Percentiles rank a stretch among this genome's conserved stretches.
Conservation (phyloP, 257 asterid genomes). For the Leonotis leonurus region DNA sequence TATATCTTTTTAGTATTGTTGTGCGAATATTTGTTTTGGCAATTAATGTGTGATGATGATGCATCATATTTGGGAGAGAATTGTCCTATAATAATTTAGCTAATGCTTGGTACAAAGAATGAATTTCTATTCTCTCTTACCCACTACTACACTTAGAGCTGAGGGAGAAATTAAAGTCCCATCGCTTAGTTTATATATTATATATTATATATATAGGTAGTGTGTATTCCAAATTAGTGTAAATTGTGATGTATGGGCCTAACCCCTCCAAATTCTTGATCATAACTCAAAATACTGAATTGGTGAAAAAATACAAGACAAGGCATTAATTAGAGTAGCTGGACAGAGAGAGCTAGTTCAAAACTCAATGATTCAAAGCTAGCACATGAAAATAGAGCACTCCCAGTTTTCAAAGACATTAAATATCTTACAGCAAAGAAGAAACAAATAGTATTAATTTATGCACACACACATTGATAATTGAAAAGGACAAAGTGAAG, state of each 20-base stretch:
- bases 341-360: conserved; percentile 7
- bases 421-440: conserved; percentile 34
- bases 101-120: neutral
- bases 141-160: no score
- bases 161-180: neutral
- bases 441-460: neutral
- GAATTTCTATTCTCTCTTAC: neutral
- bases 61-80: no score
- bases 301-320: no score
- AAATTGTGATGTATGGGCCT: neutral
- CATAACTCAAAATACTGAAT: neutral
- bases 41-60: neutral
- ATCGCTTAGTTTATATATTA: no score
- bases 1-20: no score
- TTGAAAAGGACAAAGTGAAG: no score
- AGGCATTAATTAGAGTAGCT: conserved; percentile 26
- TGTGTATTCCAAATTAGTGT: neutral
- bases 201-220: no score
- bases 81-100: no score
- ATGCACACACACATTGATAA: no score
- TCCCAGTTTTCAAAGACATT: conserved; percentile 11
- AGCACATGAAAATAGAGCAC: no score
- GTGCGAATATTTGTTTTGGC: no score
- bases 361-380: no score
- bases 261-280: neutral